Conservation (phyloP, 2,329 filamentous ascomycete genomes). For the Botrytis elliptica region DNA sequence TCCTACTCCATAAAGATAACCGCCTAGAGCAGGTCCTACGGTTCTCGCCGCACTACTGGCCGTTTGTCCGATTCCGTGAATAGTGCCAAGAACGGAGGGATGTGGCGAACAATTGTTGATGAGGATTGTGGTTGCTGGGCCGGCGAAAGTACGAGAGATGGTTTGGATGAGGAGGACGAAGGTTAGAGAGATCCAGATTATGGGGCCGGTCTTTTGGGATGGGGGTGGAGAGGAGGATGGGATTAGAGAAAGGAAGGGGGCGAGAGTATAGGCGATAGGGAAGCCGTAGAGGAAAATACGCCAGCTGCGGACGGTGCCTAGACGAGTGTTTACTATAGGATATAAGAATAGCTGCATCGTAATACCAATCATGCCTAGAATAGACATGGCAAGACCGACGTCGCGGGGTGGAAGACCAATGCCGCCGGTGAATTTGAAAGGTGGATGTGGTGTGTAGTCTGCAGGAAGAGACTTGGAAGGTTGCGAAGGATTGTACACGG, state of each 20-base stretch:
- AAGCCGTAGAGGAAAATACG: conserved; percentile 68
- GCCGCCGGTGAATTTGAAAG: conserved; percentile 60
- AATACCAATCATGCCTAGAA: conserved; percentile 75
- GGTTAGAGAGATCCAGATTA: conserved; percentile 33
- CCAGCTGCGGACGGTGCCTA: conserved; percentile 69
- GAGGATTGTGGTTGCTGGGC: conserved; percentile 32
- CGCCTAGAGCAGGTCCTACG: conserved; percentile 59
- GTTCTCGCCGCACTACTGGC: conserved; percentile 58
- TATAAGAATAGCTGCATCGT: conserved; percentile 70
- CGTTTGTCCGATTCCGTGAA: conserved; percentile 58
- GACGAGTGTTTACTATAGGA: conserved; percentile 61
- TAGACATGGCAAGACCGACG: conserved; percentile 76
- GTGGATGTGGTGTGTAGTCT: conserved; percentile 46
- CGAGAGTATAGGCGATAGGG: conserved; percentile 65
- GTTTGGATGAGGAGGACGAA: conserved; percentile 62
- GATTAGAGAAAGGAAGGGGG: conserved; percentile 70
- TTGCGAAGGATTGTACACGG: conserved; percentile 44
- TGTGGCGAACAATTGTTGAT: conserved; percentile 59
- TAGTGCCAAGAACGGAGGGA: conserved; percentile 56
- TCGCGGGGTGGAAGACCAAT: conserved; percentile 69
- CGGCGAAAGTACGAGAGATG: conserved; percentile 61
- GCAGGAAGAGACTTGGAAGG: conserved; percentile 41
- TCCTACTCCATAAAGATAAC: conserved; percentile 59
- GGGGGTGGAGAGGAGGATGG: conserved; percentile 44
- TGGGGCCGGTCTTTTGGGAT: conserved; percentile 33